Conservation (phyloP, 2,329 filamentous ascomycete species). For the Diaporthe sp. region DNA sequence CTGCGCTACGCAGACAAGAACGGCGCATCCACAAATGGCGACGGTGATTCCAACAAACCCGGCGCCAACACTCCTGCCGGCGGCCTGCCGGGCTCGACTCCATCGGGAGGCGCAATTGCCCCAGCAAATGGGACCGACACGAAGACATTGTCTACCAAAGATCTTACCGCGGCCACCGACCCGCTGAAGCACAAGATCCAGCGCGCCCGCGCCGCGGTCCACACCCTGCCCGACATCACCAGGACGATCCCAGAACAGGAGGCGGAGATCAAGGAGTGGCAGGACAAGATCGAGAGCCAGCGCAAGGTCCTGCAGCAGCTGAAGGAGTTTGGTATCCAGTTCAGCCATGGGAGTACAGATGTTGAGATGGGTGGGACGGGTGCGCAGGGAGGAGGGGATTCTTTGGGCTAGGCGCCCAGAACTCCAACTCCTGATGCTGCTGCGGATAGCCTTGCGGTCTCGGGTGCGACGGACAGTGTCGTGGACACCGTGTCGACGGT, state of each 20-base stretch:
- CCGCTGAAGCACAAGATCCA: conserved; percentile 87
- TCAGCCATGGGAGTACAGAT: conserved; percentile 49
- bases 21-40: conserved; percentile 47
- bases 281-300: conserved; percentile 75
- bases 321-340: conserved; percentile 62
- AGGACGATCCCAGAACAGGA: conserved; percentile 78
- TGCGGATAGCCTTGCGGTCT: conserved; percentile 15
- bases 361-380: conserved; percentile 42
- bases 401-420: conserved; percentile 37
- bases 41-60: conserved; percentile 44
- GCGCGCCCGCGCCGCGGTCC: conserved; percentile 78
- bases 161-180: conserved; percentile 84
- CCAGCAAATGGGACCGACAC: conserved; percentile 49
- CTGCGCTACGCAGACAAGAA: conserved; percentile 66
- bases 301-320: conserved; percentile 69
- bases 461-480: not conserved
- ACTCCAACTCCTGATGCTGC: conserved; percentile 24
- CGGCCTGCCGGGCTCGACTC: conserved; percentile 11
- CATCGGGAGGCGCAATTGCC: conserved; percentile 41
- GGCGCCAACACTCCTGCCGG: conserved; percentile 47
- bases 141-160: conserved; percentile 70
- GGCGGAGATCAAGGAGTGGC: conserved; percentile 76
- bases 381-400: conserved; percentile 55
- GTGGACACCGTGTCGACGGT: not conserved
- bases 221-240: conserved; percentile 78